A percentile compares a stretch with the other conserved stretches of the same genome.
These are phyloP conservation scores for Alectoria sarmentosa DNA, from an alignment of 495 filamentous ascomycete genomes.

Conservation along the genomic window DNA sequence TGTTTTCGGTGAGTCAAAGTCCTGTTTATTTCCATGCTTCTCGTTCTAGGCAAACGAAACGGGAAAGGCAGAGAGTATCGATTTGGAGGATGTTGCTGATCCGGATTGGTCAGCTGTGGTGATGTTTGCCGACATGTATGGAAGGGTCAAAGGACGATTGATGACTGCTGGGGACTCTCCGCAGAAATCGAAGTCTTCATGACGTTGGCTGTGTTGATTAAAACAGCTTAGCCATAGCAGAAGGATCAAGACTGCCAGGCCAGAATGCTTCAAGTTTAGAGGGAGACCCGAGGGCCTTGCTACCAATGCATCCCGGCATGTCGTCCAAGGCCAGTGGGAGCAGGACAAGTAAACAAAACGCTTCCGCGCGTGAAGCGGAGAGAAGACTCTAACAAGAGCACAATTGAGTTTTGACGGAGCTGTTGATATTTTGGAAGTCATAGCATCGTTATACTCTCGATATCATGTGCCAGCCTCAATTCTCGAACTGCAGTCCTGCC, in stretches of 20 bases:
- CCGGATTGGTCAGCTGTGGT: constrained; percentile 38
- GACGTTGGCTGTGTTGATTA: not conserved
- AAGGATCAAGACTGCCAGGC: not conserved
- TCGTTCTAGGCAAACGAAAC: not conserved
- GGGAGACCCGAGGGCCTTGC: not conserved
- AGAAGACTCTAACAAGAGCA: not conserved
- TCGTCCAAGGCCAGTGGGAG: not conserved
- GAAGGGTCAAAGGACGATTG: constrained; percentile 25
- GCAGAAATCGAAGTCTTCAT: not conserved
- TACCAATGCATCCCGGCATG: not conserved
- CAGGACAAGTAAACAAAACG: not conserved
- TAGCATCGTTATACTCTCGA: not conserved
- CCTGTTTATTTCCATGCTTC: constrained; percentile 5
- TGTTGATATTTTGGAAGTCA: not conserved
- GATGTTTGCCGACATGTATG: constrained; percentile 51
- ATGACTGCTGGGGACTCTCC: not conserved
- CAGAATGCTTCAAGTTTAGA: not conserved
- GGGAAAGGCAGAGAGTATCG: not conserved
- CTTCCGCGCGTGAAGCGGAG: not conserved
- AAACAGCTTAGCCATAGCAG: not conserved
- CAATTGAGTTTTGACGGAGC: not conserved
- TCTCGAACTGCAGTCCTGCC: constrained; percentile 65
- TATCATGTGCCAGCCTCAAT: not conserved
- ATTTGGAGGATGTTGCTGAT: constrained; percentile 3
- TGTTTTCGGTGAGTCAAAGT: constrained; percentile 54